These are phyloP conservation scores for Cyberlindnera mississippiensis DNA, from an alignment of 805 yeast species.

Conservation along the genomic window DNA sequence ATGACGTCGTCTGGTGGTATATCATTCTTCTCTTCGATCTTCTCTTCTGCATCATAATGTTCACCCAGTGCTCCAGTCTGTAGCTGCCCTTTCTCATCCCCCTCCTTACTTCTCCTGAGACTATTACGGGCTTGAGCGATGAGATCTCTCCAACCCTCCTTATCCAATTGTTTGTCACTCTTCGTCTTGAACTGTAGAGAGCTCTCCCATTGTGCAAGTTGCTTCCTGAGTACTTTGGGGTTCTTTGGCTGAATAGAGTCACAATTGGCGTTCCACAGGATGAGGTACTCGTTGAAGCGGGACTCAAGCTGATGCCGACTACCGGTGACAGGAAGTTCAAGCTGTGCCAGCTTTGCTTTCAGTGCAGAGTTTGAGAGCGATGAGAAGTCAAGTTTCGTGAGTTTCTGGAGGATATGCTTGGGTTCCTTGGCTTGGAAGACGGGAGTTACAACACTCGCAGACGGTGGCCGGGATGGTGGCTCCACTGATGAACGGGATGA, in stretches of 20 bases:
- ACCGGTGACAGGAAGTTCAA: conserved; percentile 61
- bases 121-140: conserved; percentile 12
- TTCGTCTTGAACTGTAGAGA: conserved; percentile 18
- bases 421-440: conserved; percentile 28
- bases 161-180: conserved; percentile 14
- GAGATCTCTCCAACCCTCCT: conserved; percentile 22
- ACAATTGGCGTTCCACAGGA: conserved; percentile 75
- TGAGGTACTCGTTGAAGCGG: conserved; percentile 73
- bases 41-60: too few species aligned
- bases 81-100: too few species aligned
- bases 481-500: conserved; percentile 7
- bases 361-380: conserved; percentile 56
- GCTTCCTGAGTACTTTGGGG: conserved; percentile 49
- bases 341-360: conserved; percentile 51
- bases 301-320: conserved; percentile 57
- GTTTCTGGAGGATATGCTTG: conserved; percentile 33
- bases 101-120: not conserved
- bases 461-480: conserved; percentile 23
- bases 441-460: too few species aligned
- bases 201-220: conserved; percentile 65
- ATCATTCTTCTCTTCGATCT: too few species aligned
- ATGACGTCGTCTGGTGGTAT: too few species aligned
- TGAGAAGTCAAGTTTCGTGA: conserved; percentile 63
- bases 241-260: conserved; percentile 66
- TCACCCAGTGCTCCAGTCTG: too few species aligned